Percentiles rank a stretch among this genome's conserved stretches.
Conservation (phyloP, 441 rosid genomes). For the Erodium trifolium region DNA sequence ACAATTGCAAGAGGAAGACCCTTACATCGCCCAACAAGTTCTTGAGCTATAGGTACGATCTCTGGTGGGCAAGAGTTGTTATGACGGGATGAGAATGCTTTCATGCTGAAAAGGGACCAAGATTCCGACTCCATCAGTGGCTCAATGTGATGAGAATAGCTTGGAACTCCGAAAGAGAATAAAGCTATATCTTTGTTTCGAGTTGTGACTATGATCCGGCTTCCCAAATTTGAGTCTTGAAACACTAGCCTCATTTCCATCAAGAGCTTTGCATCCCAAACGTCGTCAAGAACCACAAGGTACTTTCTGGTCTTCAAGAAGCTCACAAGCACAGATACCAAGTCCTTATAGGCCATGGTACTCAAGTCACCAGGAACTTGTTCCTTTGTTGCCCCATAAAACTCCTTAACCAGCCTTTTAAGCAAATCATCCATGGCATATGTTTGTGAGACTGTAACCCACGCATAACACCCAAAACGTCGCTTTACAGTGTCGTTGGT, state of each 20-base stretch:
- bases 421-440: slow-evolving; percentile 29
- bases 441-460: slow-evolving; percentile 22
- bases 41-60: slow-evolving; percentile 21
- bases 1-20: slow-evolving; percentile 35
- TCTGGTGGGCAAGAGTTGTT: slow-evolving; percentile 17
- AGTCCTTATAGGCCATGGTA: slow-evolving; percentile 24
- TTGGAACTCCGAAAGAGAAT: slow-evolving; percentile 18
- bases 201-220: slow-evolving; percentile 32
- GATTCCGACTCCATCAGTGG: slow-evolving; percentile 23
- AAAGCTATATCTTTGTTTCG: slow-evolving; percentile 22
- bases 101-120: slow-evolving; percentile 31
- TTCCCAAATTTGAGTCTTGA: slow-evolving; percentile 27
- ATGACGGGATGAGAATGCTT: slow-evolving; percentile 23
- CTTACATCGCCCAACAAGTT: slow-evolving; percentile 25
- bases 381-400: slow-evolving; percentile 23
- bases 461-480: slow-evolving; percentile 17
- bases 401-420: slow-evolving; percentile 25
- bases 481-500: slow-evolving; percentile 21
- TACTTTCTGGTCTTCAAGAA: slow-evolving; percentile 26
- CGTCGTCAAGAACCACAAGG: slow-evolving; percentile 33
- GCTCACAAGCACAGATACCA: slow-evolving; percentile 17
- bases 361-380: slow-evolving; percentile 17
- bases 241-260: slow-evolving; percentile 24
- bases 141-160: slow-evolving; percentile 19
- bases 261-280: slow-evolving; percentile 26